These are phyloP conservation scores for Colletotrichum kahawae DNA, from an alignment of 2,329 filamentous ascomycete genomes.

Conservation along the genomic window DNA sequence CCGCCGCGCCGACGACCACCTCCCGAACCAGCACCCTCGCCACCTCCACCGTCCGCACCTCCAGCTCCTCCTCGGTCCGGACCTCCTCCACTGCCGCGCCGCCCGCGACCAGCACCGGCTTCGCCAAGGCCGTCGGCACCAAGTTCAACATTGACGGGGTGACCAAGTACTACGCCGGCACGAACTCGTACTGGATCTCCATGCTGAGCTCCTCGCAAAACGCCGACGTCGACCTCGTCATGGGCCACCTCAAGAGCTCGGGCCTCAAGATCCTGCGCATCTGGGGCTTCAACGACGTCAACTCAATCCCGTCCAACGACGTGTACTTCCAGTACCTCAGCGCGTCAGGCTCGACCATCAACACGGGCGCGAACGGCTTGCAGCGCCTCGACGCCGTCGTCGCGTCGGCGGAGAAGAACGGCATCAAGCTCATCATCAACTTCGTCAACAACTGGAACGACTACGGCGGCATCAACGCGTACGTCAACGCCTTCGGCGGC, in stretches of 20 bases:
- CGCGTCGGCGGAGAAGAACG: slow-evolving; percentile 59
- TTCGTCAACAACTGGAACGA: slow-evolving; percentile 72
- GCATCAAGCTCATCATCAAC: slow-evolving; percentile 68
- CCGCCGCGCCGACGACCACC: slow-evolving; percentile 22
- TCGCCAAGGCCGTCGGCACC: slow-evolving; percentile 30
- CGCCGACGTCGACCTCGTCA: slow-evolving; percentile 59
- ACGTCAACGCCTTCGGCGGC: slow-evolving; percentile 62
- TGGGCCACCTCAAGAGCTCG: slow-evolving; percentile 51
- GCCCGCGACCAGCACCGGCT: slow-evolving; percentile 23
- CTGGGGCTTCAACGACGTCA: slow-evolving; percentile 68
- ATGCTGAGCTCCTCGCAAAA: slow-evolving; percentile 53
- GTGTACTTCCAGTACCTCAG: slow-evolving; percentile 56
- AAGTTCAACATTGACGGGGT: slow-evolving; percentile 49
- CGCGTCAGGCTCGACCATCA: slow-evolving; percentile 57
- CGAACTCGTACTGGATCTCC: slow-evolving; percentile 62
- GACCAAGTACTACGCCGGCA: slow-evolving; percentile 56
- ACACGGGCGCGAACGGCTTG: slow-evolving; percentile 65
- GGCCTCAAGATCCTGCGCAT: slow-evolving; percentile 63
- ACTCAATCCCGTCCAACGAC: slow-evolving; percentile 32
- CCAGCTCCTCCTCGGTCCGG: slow-evolving; percentile 8
- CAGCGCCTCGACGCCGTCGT: slow-evolving; percentile 68
- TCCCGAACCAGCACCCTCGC: slow-evolving; percentile 4
- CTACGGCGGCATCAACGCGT: slow-evolving; percentile 69
- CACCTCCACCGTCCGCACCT: slow-evolving; percentile 8
- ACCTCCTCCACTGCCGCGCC: slow-evolving; percentile 14